Evolutionary conservation across 2,329 filamentous ascomycete species (phyloP).

Genomic region (Botrytis porri): DNA sequence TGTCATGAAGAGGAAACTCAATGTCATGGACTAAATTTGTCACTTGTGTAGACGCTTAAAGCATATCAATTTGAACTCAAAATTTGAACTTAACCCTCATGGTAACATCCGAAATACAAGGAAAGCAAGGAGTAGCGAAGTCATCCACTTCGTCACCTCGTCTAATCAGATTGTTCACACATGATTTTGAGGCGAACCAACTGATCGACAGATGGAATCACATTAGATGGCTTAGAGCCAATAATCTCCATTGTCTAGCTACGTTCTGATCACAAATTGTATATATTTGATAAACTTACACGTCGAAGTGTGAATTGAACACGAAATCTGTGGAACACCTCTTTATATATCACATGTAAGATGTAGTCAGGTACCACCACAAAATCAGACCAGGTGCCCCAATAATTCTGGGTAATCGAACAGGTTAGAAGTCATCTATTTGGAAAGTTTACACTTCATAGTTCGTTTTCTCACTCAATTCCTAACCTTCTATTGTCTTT

Average conservation of each 20-base stretch:
- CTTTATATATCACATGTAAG: background rate
- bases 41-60: background rate
- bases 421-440: background rate
- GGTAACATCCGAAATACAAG: background rate
- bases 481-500: background rate
- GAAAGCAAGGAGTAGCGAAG: background rate
- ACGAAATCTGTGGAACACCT: background rate
- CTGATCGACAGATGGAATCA: background rate
- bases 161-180: background rate
- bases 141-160: background rate
- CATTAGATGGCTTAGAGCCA: background rate
- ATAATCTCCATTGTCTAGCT: background rate
- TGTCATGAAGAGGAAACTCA: background rate
- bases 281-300: no score
- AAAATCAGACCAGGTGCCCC: background rate
- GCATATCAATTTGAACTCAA: background rate
- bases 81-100: background rate
- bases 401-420: background rate
- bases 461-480: background rate
- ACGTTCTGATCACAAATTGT: background rate
- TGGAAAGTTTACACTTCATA: background rate
- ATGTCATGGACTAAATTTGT: background rate
- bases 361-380: background rate
- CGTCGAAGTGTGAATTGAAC: background rate
- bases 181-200: background rate